Evolutionary conservation across 768 basidiomycete genomes (phyloP).

Genomic region (Calocera cornea): DNA sequence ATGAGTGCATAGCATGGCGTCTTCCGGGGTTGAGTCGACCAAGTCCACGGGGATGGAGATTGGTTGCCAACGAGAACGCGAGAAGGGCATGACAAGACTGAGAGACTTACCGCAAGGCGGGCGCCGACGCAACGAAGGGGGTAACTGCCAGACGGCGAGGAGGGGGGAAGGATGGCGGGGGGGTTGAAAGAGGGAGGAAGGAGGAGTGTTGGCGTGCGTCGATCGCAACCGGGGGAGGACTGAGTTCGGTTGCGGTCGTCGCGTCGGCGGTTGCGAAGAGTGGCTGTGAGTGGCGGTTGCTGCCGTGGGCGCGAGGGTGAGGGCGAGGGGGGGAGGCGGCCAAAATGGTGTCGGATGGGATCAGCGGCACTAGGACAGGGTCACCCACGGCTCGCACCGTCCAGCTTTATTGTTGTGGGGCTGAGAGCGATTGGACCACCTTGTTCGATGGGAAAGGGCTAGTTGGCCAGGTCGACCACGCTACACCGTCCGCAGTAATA

Average conservation of each 20-base stretch:
- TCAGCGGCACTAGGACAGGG: background rate
- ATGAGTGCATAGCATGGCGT: background rate
- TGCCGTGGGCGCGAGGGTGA: background rate
- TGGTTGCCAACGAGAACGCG: background rate
- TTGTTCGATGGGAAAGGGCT: background rate
- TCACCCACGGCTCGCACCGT: background rate
- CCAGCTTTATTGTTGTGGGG: background rate
- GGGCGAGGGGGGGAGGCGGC: too few relatives aligned
- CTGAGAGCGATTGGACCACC: background rate
- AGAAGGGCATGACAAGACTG: background rate
- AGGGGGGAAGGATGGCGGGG: background rate
- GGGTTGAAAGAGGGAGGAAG: background rate
- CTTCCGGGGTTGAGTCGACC: background rate
- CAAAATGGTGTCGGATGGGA: constrained; percentile 4
- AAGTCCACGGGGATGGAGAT: background rate
- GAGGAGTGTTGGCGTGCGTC: background rate
- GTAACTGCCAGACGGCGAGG: background rate
- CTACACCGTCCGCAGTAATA: background rate
- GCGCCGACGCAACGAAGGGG: background rate
- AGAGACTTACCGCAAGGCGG: background rate
- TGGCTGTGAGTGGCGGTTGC: constrained; percentile 3
- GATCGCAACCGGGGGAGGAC: background rate
- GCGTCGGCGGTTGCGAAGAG: background rate
- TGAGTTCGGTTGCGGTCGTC: background rate
- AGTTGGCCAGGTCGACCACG: background rate